Evolutionary conservation across 2,329 filamentous ascomycete genomes (phyloP).

Genomic region (Penicillium sp.): DNA sequence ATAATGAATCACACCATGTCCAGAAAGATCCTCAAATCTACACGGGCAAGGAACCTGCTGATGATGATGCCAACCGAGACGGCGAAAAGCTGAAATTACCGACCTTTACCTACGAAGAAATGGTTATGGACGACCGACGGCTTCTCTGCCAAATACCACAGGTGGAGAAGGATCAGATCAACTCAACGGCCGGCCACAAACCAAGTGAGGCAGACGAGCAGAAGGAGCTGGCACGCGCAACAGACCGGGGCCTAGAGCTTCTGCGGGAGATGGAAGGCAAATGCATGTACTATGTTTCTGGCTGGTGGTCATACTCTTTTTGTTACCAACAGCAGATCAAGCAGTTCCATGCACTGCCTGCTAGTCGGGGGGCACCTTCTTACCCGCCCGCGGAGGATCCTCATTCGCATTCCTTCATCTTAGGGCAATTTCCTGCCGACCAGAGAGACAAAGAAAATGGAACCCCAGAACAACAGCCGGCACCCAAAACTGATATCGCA

Average conservation of each 20-base stretch:
- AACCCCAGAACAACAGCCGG: constrained; percentile 24
- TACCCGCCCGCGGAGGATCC: constrained; percentile 77
- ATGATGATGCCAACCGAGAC: constrained; percentile 62
- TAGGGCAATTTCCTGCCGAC: constrained; percentile 59
- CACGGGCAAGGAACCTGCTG: constrained; percentile 30
- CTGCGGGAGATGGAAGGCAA: constrained; percentile 72
- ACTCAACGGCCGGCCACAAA: constrained; percentile 63
- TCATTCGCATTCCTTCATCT: constrained; percentile 70
- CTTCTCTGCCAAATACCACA: constrained; percentile 85
- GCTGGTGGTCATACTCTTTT: constrained; percentile 96
- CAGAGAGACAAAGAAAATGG: constrained; percentile 33
- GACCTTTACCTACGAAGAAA: constrained; percentile 63
- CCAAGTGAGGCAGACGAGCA: constrained; percentile 66
- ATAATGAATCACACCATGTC: constrained; percentile 12
- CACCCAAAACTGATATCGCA: constrained; percentile 47
- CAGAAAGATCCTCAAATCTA: constrained; percentile 29
- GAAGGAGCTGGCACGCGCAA: constrained; percentile 75
- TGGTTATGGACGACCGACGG: constrained; percentile 66
- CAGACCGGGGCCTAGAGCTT: constrained; percentile 75
- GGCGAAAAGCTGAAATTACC: constrained; percentile 6
- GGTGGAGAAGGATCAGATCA: constrained; percentile 62
- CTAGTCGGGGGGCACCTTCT: constrained; percentile 63
- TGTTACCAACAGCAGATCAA: constrained; percentile 85
- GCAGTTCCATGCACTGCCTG: constrained; percentile 83
- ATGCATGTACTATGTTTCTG: constrained; percentile 80